Base-by-base conservation (phyloP, 805 yeast genomes). In the Starmerella ratchasimensis region DNA sequence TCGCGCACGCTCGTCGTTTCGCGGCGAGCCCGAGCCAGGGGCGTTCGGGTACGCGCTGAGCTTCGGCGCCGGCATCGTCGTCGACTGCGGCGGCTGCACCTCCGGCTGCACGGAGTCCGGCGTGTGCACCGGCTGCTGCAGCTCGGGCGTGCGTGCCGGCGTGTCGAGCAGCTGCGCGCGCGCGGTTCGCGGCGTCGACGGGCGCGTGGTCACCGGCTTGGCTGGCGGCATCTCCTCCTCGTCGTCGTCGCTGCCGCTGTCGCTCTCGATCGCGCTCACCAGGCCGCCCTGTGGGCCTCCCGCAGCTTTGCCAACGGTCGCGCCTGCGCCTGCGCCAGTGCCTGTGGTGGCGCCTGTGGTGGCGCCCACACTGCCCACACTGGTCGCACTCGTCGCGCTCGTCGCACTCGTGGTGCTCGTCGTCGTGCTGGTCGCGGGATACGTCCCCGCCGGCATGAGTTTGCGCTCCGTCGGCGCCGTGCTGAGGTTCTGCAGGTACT, bases 91-190 rank as follows among this genome's bases (percentile, higher is more conserved):
- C 33, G 19, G 11, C 9, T 16, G 20, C 7, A 25, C 20, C n/a
- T 21, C 28, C 15, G 35, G 35, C 28, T 22, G 6, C 20, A 28
- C 28, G 9, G 35, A 21, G 14, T 16, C 28, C n/a, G 7, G n/a
- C 17, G 32, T 15, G 7, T 17, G 19, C 23, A 11, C 18, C 10
- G 23, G 8, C 27, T 28, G 28, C 22, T 39, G 28, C 6, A 42
- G 19, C 24, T 34, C 44, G 3, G 48, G 48, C 8, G 43, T 39
- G 25, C 42, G 43, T 15, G 33, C 31, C n/a, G 48, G 48, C 2
- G 48, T 44, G 28, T 33, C 34, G n/a, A 44, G 28, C 18, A 44
- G 38, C 34, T 42, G 42, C 3, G 47, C 45, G 11, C 37, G 10
- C 20, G 14, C 18, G 11, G 33, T 7, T 11, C 13, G 33, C 22